Evolutionary conservation across 441 rosid genomes (phyloP).

Genomic region (Biscutella laevigata): DNA sequence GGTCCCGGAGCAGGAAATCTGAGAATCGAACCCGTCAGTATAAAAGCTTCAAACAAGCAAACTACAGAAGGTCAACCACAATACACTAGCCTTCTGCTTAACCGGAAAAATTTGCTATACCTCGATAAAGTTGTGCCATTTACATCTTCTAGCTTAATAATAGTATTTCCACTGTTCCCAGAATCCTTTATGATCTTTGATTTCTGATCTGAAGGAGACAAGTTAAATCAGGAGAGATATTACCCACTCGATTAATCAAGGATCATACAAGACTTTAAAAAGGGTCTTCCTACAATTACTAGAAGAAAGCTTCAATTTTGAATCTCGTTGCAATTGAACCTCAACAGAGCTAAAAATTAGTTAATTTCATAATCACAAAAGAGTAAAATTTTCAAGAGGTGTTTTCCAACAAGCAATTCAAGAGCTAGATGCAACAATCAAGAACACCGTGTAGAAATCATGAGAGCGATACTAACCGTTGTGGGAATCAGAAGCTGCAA

Average conservation of each 20-base stretch:
- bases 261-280: background rate
- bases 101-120: conserved; percentile 27
- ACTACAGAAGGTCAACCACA: conserved; percentile 20
- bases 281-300: background rate
- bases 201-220: conserved; percentile 24
- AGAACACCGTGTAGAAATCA: background rate
- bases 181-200: conserved; percentile 17
- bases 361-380: conserved; percentile 8
- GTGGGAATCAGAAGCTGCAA: background rate
- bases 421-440: background rate
- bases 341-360: background rate
- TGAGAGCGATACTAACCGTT: conserved; percentile 17
- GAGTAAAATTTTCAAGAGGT: background rate
- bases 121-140: conserved; percentile 36
- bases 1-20: conserved; percentile 38
- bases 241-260: too few relatives aligned
- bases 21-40: conserved; percentile 38
- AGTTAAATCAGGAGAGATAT: background rate
- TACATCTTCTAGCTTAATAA: too few relatives aligned
- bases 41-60: conserved; percentile 17
- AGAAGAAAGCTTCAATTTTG: background rate
- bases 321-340: background rate
- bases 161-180: too few relatives aligned
- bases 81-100: conserved; percentile 12
- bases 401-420: conserved; percentile 13